These are phyloP conservation scores for Flaveria brownii DNA, from an alignment of 129 eudicot genomes.

Conservation along the genomic window DNA sequence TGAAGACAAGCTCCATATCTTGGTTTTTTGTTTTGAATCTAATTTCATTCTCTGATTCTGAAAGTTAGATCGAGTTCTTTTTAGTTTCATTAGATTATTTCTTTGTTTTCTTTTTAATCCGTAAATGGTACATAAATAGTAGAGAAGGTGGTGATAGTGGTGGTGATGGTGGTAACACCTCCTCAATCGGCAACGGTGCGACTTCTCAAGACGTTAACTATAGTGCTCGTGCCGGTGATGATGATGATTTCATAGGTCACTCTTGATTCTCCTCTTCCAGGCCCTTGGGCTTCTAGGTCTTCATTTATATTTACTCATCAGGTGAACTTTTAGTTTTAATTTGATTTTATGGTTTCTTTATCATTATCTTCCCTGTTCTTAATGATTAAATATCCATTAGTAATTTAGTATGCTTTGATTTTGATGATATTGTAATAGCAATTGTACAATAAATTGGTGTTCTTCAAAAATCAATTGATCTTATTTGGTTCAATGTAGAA, in stretches of 20 bases:
- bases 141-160: constrained; percentile 56
- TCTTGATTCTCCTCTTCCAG: constrained; percentile 70
- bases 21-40: too few relatives aligned
- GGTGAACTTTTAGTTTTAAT: constrained; percentile 41
- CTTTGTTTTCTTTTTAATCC: too few relatives aligned
- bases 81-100: too few relatives aligned
- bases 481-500: too few relatives aligned
- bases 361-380: background rate
- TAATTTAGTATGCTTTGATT: constrained; percentile 5
- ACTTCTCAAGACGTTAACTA: constrained; percentile 40
- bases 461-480: background rate
- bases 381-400: background rate
- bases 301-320: constrained; percentile 93
- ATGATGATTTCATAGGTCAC: constrained; percentile 56
- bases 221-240: constrained; percentile 34
- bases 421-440: background rate
- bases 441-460: constrained; percentile 19
- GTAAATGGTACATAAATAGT: constrained; percentile 78
- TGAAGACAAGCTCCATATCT: too few relatives aligned
- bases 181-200: constrained; percentile 49
- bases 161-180: constrained; percentile 42
- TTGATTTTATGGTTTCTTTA: background rate
- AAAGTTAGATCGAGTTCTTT: background rate
- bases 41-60: too few relatives aligned
- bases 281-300: constrained; percentile 86